Percentiles rank a stretch among this genome's conserved stretches.
Evolutionary conservation across 148 eudicot genomes (phyloP).

Genomic region (Cornus suecica): DNA sequence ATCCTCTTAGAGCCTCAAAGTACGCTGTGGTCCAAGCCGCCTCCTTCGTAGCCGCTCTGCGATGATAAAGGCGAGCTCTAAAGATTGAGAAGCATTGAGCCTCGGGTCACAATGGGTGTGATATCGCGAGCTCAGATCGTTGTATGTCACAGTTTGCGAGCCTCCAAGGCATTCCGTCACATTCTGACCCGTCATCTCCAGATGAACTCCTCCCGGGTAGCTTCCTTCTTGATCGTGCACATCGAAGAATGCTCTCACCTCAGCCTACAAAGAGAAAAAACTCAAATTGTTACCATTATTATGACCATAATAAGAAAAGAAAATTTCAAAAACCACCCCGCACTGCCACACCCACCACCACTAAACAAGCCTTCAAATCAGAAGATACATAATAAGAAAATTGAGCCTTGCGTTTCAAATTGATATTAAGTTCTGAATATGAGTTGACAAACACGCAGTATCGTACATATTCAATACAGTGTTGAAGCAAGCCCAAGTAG

Average conservation of each 20-base stretch:
- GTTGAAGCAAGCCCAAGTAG: not conserved
- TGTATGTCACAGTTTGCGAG: conserved; percentile 65
- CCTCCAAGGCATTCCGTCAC: conserved; percentile 88
- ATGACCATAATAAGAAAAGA: no score
- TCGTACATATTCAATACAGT: not conserved
- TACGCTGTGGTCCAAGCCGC: conserved; percentile 38
- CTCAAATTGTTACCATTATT: no score
- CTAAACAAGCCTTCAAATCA: not conserved
- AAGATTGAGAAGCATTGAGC: conserved; percentile 76
- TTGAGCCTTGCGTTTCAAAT: not conserved
- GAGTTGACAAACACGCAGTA: not conserved
- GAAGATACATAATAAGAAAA: no score
- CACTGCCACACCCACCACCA: not conserved
- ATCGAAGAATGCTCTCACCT: conserved; percentile 73
- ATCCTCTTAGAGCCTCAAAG: conserved; percentile 9
- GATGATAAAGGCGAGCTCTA: conserved; percentile 72
- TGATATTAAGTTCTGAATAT: not conserved
- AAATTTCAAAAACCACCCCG: not conserved
- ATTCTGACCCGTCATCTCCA: conserved; percentile 84
- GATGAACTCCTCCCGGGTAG: conserved; percentile 79
- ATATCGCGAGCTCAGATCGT: conserved; percentile 74
- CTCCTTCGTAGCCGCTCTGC: conserved; percentile 77
- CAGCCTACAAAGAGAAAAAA: conserved; percentile 38
- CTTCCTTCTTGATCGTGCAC: conserved; percentile 92
- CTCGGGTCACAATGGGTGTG: conserved; percentile 86